Base-by-base conservation (phyloP, 1,139 yeast genomes). In the Suhomyces yuchorum region DNA sequence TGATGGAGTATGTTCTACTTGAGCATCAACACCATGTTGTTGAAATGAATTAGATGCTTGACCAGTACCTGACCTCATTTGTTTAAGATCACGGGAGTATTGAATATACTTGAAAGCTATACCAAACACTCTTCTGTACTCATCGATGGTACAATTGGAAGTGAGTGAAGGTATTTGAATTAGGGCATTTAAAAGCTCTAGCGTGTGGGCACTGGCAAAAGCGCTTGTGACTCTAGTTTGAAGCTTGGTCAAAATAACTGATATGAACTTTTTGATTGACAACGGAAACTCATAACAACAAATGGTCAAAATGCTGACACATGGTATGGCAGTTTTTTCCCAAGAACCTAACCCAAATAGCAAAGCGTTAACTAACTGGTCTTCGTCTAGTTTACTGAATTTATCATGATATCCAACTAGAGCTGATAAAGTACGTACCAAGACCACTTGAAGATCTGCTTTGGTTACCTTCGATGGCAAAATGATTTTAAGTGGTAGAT, bases 261-360 rank as follows among this genome's bases (percentile, higher is more conserved):
- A 76, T 43, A 90, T 63, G 55, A 73, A 85, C 57, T 85, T 85
- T 63, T 86, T 87, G 47, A 89, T 75, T 0, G 95, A 84, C 15
- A 78, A 62, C 0, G 96, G 96, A 42, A 87, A 75, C 60, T 88
- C 96, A 61, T 87, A 87, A 62, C 96, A 87, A 55, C 95, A 86
- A 1, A 87, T 78, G 0, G 88, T 82, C 51, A 90, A 70, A 24
- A 86, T 84, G 57, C 89, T 91, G 42, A 90, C 79, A 57, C 91
- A 82, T 1, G 95, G 91, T 32, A 86, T 80, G 0, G 92, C 89
- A 0, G 96, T 82, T 53, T 80, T 81, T 52, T 88, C 92, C 87
- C 93, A 86, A 3, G 91, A 83, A 2, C 82, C 78, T 46, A 89
- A 67, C 0, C 91, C 90, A 43, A 75, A 70, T 9, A 86, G 75